These are phyloP conservation scores for Pharus latifolius DNA, from an alignment of 176 grass and related monocot species.

Conservation along the genomic window DNA sequence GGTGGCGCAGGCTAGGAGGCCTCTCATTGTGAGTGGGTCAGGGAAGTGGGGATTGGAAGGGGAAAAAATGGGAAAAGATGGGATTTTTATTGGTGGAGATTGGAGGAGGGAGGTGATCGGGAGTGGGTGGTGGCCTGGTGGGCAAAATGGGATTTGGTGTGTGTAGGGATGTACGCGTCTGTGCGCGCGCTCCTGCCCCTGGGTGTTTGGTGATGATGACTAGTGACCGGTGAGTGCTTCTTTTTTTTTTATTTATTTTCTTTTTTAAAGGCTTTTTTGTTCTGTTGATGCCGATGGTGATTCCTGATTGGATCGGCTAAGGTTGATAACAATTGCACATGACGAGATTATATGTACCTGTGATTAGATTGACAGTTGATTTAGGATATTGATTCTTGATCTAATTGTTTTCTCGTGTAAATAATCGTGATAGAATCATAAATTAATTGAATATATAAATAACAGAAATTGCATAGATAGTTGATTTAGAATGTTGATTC, in stretches of 20 bases:
- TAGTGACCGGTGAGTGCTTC: neutral
- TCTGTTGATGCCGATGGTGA: conserved; percentile 3
- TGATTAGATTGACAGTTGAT: too few relatives aligned
- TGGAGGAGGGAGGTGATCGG: conserved; percentile 23
- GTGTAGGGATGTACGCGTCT: neutral
- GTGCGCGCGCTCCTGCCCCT: too few relatives aligned
- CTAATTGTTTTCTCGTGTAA: too few relatives aligned
- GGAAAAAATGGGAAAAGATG: neutral
- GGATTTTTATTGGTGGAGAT: conserved; percentile 25
- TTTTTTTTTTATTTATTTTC: neutral
- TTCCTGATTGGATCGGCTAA: too few relatives aligned
- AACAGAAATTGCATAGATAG: too few relatives aligned
- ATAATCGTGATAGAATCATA: too few relatives aligned
- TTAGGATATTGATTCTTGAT: too few relatives aligned
- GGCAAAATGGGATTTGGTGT: conserved; percentile 14
- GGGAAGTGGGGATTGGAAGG: neutral
- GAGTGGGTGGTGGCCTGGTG: conserved; percentile 39
- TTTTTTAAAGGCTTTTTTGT: neutral
- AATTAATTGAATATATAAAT: too few relatives aligned
- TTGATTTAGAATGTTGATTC: too few relatives aligned
- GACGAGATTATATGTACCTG: too few relatives aligned
- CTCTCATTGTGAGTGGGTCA: conserved; percentile 37
- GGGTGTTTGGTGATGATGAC: conserved; percentile 16
- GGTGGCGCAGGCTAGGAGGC: conserved; percentile 45
- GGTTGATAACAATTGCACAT: too few relatives aligned